Conservation (phyloP, 208 protist genomes). For the Porcisia deanei region DNA sequence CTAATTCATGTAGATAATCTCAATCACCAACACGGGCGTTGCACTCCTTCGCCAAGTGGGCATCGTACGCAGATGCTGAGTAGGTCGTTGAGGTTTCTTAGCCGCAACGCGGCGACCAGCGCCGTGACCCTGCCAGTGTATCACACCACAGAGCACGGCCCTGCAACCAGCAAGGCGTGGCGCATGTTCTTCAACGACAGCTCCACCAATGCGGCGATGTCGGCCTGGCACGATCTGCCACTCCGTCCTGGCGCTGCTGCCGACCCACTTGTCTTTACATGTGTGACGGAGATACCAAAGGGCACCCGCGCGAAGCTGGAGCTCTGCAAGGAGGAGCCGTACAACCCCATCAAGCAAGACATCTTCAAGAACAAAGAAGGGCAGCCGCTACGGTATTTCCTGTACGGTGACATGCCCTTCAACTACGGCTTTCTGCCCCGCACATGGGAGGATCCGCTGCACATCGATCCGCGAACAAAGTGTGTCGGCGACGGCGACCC, state of each 20-base stretch:
- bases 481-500: constrained; percentile 91
- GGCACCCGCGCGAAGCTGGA: constrained; percentile 93
- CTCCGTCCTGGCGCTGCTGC: constrained; percentile 23
- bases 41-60: neutral
- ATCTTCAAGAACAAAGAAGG: constrained; percentile 51
- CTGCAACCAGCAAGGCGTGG: constrained; percentile 53
- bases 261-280: constrained; percentile 54
- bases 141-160: constrained; percentile 9
- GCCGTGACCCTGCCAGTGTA: constrained; percentile 20
- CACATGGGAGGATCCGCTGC: constrained; percentile 89
- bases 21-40: neutral
- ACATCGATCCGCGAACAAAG: constrained; percentile 45
- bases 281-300: constrained; percentile 88
- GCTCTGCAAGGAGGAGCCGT: constrained; percentile 80
- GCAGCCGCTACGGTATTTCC: constrained; percentile 78
- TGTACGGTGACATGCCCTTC: constrained; percentile 90
- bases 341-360: constrained; percentile 95
- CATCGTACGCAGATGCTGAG: constrained; percentile 15
- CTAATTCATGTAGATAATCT: neutral
- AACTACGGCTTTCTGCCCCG: constrained; percentile 96
- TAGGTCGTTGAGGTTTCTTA: constrained; percentile 2
- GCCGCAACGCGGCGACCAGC: neutral
- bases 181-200: constrained; percentile 50
- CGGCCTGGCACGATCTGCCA: constrained; percentile 80
- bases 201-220: constrained; percentile 18